Percentiles rank a stretch among this genome's conserved stretches.
phyloP scores from a whole-genome alignment of 2,329 filamentous ascomycete genomes.

The Pezizomycotina sp. region DNA sequence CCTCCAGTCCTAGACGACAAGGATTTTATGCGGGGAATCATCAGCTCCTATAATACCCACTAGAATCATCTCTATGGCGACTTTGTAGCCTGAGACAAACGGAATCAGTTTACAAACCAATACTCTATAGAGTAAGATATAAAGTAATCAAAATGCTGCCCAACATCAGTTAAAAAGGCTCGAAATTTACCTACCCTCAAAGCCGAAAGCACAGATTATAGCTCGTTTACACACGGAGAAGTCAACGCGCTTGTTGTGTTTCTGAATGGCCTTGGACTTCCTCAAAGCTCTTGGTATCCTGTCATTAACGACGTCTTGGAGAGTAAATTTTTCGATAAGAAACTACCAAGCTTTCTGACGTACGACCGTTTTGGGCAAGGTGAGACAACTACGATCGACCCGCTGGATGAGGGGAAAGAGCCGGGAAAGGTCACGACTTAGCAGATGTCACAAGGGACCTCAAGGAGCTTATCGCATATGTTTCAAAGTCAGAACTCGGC shows the following conservation, averaged over 20 bases:
- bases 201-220: no score
- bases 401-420: slow-evolving; percentile 27
- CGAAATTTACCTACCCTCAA: no score
- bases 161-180: no score
- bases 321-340: neutral
- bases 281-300: slow-evolving; percentile 16
- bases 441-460: slow-evolving; percentile 33
- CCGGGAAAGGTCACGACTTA: slow-evolving; percentile 35
- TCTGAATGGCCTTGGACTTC: slow-evolving; percentile 15
- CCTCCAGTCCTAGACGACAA: no score
- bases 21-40: no score
- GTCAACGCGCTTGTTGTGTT: slow-evolving; percentile 7
- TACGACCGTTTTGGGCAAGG: slow-evolving; percentile 46
- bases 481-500: slow-evolving; percentile 27
- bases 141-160: no score
- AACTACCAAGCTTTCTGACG: slow-evolving; percentile 32
- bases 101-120: no score
- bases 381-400: slow-evolving; percentile 34
- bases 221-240: slow-evolving; percentile 5
- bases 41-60: no score
- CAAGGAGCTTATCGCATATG: slow-evolving; percentile 31
- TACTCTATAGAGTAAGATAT: no score
- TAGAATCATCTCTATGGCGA: no score
- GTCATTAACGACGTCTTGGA: slow-evolving; percentile 4
- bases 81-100: no score